Evolutionary conservation across 2,329 filamentous ascomycete species (phyloP).

Genomic region (Calonectria montana): DNA sequence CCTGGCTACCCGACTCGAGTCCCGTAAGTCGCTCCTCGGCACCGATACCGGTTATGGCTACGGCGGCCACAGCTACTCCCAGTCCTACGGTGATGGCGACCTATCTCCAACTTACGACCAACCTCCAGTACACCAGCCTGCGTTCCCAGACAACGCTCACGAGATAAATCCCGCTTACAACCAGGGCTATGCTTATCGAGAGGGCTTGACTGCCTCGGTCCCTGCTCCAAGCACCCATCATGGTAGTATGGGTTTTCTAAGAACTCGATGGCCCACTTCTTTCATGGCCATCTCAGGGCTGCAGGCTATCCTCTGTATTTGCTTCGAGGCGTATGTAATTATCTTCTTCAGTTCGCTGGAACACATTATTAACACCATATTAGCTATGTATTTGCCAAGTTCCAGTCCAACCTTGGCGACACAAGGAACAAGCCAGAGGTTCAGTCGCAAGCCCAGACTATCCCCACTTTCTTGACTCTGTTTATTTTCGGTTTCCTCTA

Average conservation of each 20-base stretch:
- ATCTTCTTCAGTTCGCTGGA: not conserved
- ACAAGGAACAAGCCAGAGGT: slow-evolving; percentile 53
- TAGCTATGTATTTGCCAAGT: slow-evolving; percentile 90
- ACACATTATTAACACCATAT: slow-evolving; percentile 30
- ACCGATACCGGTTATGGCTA: slow-evolving; percentile 53
- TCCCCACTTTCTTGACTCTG: slow-evolving; percentile 94
- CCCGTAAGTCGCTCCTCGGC: slow-evolving; percentile 54
- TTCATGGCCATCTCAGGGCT: slow-evolving; percentile 80
- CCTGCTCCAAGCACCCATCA: slow-evolving; percentile 46
- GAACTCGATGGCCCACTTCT: slow-evolving; percentile 86
- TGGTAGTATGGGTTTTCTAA: slow-evolving; percentile 76
- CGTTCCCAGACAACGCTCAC: slow-evolving; percentile 44
- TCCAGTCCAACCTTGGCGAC: slow-evolving; percentile 71
- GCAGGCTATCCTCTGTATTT: slow-evolving; percentile 84
- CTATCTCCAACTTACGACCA: slow-evolving; percentile 31
- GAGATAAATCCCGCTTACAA: slow-evolving; percentile 46
- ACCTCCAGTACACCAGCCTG: slow-evolving; percentile 42
- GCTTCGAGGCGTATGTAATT: slow-evolving; percentile 82
- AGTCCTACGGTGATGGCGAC: slow-evolving; percentile 45
- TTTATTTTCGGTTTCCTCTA: slow-evolving; percentile 99
- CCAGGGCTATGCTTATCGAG: slow-evolving; percentile 52
- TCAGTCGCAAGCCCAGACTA: slow-evolving; percentile 72
- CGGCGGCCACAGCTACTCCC: slow-evolving; percentile 47
- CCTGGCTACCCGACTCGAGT: slow-evolving; percentile 55
- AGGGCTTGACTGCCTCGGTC: slow-evolving; percentile 49